phyloP scores from a whole-genome alignment of 371 early-diverging fungal genomes.

The Mortierella sp. region DNA sequence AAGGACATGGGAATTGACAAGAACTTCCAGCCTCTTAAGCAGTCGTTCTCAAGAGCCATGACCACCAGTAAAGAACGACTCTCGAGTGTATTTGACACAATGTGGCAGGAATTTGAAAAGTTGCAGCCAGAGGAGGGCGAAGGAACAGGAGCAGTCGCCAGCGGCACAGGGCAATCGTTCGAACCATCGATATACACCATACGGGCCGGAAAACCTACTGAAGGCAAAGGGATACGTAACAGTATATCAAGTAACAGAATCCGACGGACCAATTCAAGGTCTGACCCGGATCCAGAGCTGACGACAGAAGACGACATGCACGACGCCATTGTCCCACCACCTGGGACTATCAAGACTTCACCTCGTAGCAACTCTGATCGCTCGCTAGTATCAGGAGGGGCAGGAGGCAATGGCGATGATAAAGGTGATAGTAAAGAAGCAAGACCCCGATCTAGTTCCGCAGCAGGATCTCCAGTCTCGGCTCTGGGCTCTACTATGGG shows the following conservation, averaged over 20 bases:
- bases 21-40: slow-evolving; percentile 67
- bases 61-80: slow-evolving; percentile 63
- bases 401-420: no score
- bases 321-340: slow-evolving; percentile 28
- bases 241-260: slow-evolving; percentile 26
- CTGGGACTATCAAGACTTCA: slow-evolving; percentile 1
- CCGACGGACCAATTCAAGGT: slow-evolving; percentile 14
- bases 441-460: slow-evolving; percentile 14
- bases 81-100: slow-evolving; percentile 59
- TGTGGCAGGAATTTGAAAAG: slow-evolving; percentile 67
- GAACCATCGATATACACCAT: slow-evolving; percentile 37
- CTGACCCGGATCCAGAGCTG: slow-evolving; percentile 27
- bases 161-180: not conserved
- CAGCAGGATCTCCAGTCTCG: slow-evolving; percentile 23
- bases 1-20: slow-evolving; percentile 70
- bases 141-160: not conserved
- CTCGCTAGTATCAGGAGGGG: not conserved
- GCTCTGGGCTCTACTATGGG: slow-evolving; percentile 32
- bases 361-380: not conserved
- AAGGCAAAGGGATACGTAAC: slow-evolving; percentile 25
- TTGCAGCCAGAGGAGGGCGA: slow-evolving; percentile 42
- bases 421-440: not conserved
- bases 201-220: not conserved
- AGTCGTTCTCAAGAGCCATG: slow-evolving; percentile 71
- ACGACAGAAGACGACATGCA: slow-evolving; percentile 19